These are phyloP conservation scores for Candida endomychidarum DNA, from an alignment of 805 yeast species.

Conservation along the genomic window DNA sequence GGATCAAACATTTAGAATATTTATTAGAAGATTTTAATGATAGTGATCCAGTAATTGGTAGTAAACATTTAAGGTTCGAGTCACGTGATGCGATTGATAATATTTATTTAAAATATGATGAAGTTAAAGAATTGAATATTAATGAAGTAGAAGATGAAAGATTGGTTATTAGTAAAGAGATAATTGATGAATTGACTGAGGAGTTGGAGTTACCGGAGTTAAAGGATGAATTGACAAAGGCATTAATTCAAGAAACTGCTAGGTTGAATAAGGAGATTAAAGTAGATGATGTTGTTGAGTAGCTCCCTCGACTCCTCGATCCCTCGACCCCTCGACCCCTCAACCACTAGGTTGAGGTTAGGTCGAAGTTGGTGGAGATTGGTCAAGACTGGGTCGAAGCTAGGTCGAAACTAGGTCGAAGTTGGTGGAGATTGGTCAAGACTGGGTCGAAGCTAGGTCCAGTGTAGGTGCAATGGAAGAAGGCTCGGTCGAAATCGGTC, in stretches of 20 bases:
- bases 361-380: no score
- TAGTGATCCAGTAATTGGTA: constrained; percentile 12
- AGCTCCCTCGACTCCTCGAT: no score
- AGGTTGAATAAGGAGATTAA: constrained; percentile 22
- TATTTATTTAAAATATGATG: constrained; percentile 15
- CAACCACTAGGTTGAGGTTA: no score
- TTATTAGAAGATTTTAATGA: constrained; percentile 38
- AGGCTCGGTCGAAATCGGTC: no score
- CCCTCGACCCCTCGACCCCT: no score
- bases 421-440: no score
- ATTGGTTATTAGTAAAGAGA: constrained; percentile 45
- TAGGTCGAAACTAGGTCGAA: no score
- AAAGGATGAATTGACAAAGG: constrained; percentile 46
- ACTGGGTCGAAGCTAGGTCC: no score
- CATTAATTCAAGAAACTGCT: constrained; percentile 53
- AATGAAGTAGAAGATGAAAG: constrained; percentile 27
- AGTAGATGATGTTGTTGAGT: constrained; percentile 20
- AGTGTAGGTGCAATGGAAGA: no score
- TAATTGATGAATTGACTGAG: constrained; percentile 46
- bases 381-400: no score
- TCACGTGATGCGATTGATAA: constrained; percentile 17
- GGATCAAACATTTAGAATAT: constrained; percentile 65
- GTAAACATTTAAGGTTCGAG: constrained; percentile 25
- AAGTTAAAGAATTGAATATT: constrained; percentile 7
- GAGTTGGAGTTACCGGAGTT: constrained; percentile 46